Evolutionary conservation across 2,329 filamentous ascomycete species (phyloP).

Genomic region (Periconia sp.): DNA sequence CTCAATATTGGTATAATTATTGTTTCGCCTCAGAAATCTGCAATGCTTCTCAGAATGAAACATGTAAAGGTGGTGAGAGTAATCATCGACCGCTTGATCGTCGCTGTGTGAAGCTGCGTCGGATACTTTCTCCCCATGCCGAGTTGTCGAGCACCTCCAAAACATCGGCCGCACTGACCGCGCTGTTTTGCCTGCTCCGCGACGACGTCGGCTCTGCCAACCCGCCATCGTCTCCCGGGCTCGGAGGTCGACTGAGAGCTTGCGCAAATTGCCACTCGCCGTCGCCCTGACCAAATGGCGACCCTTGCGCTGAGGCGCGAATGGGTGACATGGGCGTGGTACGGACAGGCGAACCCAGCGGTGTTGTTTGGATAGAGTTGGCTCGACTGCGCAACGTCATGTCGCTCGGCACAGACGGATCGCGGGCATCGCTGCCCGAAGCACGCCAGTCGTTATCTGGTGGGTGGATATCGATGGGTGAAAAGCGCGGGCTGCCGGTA

Average conservation of each 20-base stretch:
- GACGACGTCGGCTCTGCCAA: conserved; percentile 46
- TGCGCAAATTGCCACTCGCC: conserved; percentile 51
- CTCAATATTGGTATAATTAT: background rate
- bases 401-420: conserved; percentile 32
- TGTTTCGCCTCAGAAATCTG: too few species aligned
- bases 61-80: background rate
- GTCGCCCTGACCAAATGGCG: conserved; percentile 31
- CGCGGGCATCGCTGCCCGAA: conserved; percentile 25
- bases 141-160: conserved; percentile 85
- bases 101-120: conserved; percentile 77
- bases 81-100: conserved; percentile 37
- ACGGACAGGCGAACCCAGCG: conserved; percentile 36
- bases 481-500: conserved; percentile 36
- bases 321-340: conserved; percentile 19
- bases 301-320: conserved; percentile 23
- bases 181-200: conserved; percentile 66
- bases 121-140: conserved; percentile 90
- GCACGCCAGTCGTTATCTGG: conserved; percentile 25
- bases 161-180: conserved; percentile 74
- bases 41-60: too few species aligned
- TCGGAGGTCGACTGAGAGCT: conserved; percentile 44
- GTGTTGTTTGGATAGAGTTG: conserved; percentile 44
- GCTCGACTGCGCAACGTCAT: conserved; percentile 37
- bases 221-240: conserved; percentile 32
- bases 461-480: conserved; percentile 30